These are phyloP conservation scores for Salix brachista DNA, from an alignment of 345 rosid species.

Conservation along the genomic window DNA sequence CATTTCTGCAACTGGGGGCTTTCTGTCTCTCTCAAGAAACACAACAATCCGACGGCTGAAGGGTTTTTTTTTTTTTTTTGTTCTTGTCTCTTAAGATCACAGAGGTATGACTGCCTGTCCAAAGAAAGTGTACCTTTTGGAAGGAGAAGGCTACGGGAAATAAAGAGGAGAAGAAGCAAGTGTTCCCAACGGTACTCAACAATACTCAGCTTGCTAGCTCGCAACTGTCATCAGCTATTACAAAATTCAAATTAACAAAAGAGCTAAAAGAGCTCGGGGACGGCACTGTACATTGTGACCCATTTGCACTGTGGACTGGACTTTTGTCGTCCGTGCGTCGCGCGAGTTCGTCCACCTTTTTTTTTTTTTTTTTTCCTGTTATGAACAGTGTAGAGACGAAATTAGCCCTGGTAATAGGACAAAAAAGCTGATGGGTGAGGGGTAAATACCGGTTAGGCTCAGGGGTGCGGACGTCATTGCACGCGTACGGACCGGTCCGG, in stretches of 20 bases:
- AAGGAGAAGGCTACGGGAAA: conserved; percentile 8
- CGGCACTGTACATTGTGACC: too few species aligned
- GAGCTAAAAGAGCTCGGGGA: too few species aligned
- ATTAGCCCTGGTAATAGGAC: too few species aligned
- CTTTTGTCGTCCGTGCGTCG: too few species aligned
- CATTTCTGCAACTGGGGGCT: conserved; percentile 17
- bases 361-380: too few species aligned
- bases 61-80: background rate
- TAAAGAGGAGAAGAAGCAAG: conserved; percentile 33
- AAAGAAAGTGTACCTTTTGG: conserved; percentile 17
- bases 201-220: conserved; percentile 4
- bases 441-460: too few species aligned
- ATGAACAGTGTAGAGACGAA: too few species aligned
- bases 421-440: too few species aligned
- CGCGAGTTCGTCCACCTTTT: too few species aligned
- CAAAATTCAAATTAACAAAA: conserved; percentile 53
- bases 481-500: too few species aligned
- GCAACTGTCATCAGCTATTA: conserved; percentile 20
- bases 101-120: conserved; percentile 1
- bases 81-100: background rate
- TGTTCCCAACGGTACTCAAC: conserved; percentile 33
- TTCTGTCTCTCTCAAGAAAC: conserved; percentile 3
- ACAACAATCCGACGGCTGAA: conserved; percentile 15
- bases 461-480: too few species aligned
- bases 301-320: too few species aligned